Percentiles rank a stretch among this genome's conserved stretches.
These are phyloP conservation scores for Atkinsonella texensis DNA, from an alignment of 2,329 filamentous ascomycete species.

Conservation along the genomic window DNA sequence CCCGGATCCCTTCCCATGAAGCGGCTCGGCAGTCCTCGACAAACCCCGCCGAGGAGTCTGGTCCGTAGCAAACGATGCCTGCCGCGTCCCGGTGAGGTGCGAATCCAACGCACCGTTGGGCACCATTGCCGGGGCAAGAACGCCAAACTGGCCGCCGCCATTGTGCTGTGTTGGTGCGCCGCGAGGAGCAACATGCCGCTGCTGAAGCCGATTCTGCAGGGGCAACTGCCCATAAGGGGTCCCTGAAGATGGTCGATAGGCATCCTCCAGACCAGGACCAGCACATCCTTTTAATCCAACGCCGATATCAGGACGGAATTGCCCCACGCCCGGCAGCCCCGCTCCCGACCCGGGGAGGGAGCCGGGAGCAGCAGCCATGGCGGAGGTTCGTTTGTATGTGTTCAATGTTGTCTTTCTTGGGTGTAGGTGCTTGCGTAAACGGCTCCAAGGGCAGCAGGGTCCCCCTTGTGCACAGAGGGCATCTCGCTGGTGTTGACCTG, in stretches of 20 bases:
- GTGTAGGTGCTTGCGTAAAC: neutral
- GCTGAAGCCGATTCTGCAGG: neutral
- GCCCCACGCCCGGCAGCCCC: slow-evolving; percentile 7
- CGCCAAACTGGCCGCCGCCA: slow-evolving; percentile 30
- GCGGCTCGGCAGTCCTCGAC: slow-evolving; percentile 15
- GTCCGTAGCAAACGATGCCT: neutral
- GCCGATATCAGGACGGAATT: slow-evolving; percentile 6
- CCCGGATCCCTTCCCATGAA: slow-evolving; percentile 38
- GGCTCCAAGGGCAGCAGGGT: neutral
- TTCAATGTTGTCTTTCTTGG: neutral
- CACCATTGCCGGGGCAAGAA: slow-evolving; percentile 25
- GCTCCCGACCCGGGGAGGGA: neutral
- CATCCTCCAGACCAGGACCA: neutral
- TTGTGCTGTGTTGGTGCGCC: too few relatives aligned
- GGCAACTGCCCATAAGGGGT: neutral
- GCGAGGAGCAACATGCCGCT: neutral
- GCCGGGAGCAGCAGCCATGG: slow-evolving; percentile 2
- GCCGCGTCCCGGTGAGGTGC: neutral
- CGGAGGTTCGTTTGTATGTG: neutral
- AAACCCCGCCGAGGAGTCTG: neutral
- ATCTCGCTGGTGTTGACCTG: neutral
- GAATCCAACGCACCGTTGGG: slow-evolving; percentile 6
- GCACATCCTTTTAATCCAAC: slow-evolving; percentile 1
- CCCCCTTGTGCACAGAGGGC: neutral
- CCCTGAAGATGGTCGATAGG: neutral